phyloP scores from a whole-genome alignment of 768 basidiomycete species.

The Epithele typhae region DNA sequence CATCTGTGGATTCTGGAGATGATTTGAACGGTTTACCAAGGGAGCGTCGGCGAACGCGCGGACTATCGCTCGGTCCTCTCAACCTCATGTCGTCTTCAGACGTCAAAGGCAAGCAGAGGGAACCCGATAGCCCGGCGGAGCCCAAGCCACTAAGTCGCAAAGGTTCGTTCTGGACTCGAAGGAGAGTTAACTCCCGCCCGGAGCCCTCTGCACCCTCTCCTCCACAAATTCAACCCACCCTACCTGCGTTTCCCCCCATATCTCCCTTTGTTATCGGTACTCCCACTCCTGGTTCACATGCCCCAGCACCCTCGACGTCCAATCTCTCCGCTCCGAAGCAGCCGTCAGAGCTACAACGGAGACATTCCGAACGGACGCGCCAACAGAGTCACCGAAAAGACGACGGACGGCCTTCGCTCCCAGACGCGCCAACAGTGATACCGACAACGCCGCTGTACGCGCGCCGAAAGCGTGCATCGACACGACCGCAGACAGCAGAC shows the following conservation, averaged over 20 bases:
- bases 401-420: slow-evolving; percentile 2
- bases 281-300: no score
- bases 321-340: slow-evolving; percentile 21
- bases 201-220: slow-evolving; percentile 22
- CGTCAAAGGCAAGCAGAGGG: slow-evolving; percentile 41
- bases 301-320: slow-evolving; percentile 17
- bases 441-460: slow-evolving; percentile 5
- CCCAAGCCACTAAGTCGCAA: slow-evolving; percentile 47
- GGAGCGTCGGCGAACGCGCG: slow-evolving; percentile 39
- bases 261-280: slow-evolving; percentile 40
- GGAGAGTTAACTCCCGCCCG: slow-evolving; percentile 31
- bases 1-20: no score
- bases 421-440: slow-evolving; percentile 3
- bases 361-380: slow-evolving; percentile 34
- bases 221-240: slow-evolving; percentile 26
- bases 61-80: slow-evolving; percentile 53
- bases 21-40: no score
- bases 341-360: slow-evolving; percentile 36
- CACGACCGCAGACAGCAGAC: slow-evolving; percentile 25
- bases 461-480: slow-evolving; percentile 14
- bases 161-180: slow-evolving; percentile 65
- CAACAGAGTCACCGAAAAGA: slow-evolving; percentile 15
- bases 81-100: slow-evolving; percentile 32
- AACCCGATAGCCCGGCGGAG: slow-evolving; percentile 28
- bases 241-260: slow-evolving; percentile 38